phyloP scores from a whole-genome alignment of 805 yeast genomes.

The Yarrowia porcina region DNA sequence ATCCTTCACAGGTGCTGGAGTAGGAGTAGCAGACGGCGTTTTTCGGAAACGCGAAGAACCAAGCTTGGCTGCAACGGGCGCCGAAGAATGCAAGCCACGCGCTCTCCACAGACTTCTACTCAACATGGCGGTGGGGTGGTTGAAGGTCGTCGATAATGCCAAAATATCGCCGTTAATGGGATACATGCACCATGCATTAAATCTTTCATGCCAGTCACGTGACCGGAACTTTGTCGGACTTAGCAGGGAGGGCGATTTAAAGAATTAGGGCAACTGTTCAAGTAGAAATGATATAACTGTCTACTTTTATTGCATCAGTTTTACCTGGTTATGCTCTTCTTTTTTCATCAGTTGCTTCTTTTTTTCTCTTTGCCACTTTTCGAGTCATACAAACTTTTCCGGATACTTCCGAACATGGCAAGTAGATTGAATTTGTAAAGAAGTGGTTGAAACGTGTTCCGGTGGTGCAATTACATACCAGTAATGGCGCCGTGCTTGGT shows the following conservation, averaged over 20 bases:
- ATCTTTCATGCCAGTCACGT: conserved; percentile 17
- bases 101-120: conserved; percentile 11
- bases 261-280: too few species aligned
- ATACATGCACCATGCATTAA: conserved; percentile 16
- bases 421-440: too few species aligned
- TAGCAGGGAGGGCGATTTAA: neutral
- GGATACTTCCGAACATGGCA: neutral
- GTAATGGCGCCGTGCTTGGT: too few species aligned
- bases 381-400: conserved; percentile 10
- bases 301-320: neutral
- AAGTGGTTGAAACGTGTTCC: too few species aligned
- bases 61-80: neutral
- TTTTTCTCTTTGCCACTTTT: neutral
- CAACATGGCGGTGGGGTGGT: conserved; percentile 8
- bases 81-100: conserved; percentile 20
- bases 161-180: neutral
- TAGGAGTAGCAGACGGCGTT: neutral
- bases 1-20: neutral
- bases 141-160: neutral
- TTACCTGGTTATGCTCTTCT: too few species aligned
- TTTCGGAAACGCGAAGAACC: conserved; percentile 17
- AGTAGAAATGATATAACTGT: too few species aligned
- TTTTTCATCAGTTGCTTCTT: neutral
- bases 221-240: conserved; percentile 17
- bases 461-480: too few species aligned